These are phyloP conservation scores for Dactylellina haptotyla DNA, from an alignment of 2,329 filamentous ascomycete genomes.

Conservation along the genomic window DNA sequence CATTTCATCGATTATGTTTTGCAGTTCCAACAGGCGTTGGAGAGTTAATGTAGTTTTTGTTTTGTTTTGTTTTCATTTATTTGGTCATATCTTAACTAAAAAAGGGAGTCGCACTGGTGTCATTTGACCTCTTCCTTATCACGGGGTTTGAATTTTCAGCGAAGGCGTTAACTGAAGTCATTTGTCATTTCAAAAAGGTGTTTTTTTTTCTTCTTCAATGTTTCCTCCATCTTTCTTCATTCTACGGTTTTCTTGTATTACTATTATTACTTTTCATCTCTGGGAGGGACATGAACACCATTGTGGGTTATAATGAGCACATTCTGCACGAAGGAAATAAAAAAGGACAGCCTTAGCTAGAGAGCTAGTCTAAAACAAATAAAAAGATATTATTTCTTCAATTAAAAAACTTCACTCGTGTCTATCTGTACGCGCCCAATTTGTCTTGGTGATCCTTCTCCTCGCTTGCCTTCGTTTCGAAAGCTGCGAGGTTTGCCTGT, in stretches of 20 bases:
- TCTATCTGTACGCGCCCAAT: background rate
- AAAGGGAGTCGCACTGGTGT: conserved; percentile 50
- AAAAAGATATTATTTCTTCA: conserved; percentile 29
- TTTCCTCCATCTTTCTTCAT: background rate
- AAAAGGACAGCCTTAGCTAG: conserved; percentile 26
- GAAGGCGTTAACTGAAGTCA: conserved; percentile 38
- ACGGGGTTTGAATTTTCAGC: conserved; percentile 45
- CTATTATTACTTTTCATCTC: conserved; percentile 36
- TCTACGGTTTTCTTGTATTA: conserved; percentile 36
- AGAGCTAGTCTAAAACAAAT: conserved; percentile 5
- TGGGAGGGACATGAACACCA: conserved; percentile 37
- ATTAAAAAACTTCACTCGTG: conserved; percentile 5
- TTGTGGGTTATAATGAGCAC: conserved; percentile 44
- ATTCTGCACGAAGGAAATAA: conserved; percentile 45
- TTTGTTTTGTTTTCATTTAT: conserved; percentile 8
- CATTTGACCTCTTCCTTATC: conserved; percentile 47
- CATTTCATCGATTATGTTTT: conserved; percentile 6
- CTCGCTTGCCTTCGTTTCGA: conserved; percentile 46
- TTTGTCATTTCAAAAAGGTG: conserved; percentile 35
- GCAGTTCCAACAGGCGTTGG: conserved; percentile 25
- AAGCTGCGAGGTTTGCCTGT: conserved; percentile 43
- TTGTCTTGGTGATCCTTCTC: conserved; percentile 2
- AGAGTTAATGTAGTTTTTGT: conserved; percentile 6
- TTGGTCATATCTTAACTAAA: conserved; percentile 36
- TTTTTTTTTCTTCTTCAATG: conserved; percentile 32